phyloP scores from a whole-genome alignment of 1,139 yeast species.

The Yamadazyma aaseri region DNA sequence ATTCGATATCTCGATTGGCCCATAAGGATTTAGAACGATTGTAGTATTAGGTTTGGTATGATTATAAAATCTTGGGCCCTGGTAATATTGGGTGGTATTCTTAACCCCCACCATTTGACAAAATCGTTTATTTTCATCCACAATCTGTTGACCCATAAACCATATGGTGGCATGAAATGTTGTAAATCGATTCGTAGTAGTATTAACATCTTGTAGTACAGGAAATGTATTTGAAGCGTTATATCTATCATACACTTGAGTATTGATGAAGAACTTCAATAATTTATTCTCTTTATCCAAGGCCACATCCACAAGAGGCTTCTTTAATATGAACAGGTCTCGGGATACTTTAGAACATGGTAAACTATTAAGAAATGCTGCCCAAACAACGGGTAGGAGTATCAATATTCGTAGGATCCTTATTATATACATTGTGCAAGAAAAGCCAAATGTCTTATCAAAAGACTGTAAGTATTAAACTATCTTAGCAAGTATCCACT shows the following conservation, averaged over 20 bases:
- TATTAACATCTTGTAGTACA: constrained; percentile 42
- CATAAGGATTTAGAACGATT: constrained; percentile 12
- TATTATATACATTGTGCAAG: too few species aligned
- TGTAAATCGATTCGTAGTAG: constrained; percentile 45
- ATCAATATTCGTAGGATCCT: constrained; percentile 3
- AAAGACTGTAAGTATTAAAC: too few species aligned
- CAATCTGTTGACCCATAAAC: constrained; percentile 43
- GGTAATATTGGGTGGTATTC: constrained; percentile 23
- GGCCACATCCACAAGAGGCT: constrained; percentile 42
- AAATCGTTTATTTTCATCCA: constrained; percentile 39
- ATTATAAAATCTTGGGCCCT: constrained; percentile 13
- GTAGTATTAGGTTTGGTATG: constrained; percentile 7
- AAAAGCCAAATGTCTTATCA: too few species aligned
- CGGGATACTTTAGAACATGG: not conserved
- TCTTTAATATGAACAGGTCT: constrained; percentile 20
- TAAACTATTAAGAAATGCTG: constrained; percentile 19
- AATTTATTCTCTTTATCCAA: constrained; percentile 32
- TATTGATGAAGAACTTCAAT: constrained; percentile 39
- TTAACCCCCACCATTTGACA: constrained; percentile 48
- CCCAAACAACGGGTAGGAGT: constrained; percentile 8
- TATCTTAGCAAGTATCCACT: too few species aligned
- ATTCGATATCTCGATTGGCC: constrained; percentile 7
- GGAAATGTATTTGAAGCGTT: constrained; percentile 46
- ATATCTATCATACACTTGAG: constrained; percentile 62
- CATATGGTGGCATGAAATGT: constrained; percentile 47